These are phyloP conservation scores for Eimeria sp. DNA, from an alignment of 169 alveolate genomes.

Conservation along the genomic window DNA sequence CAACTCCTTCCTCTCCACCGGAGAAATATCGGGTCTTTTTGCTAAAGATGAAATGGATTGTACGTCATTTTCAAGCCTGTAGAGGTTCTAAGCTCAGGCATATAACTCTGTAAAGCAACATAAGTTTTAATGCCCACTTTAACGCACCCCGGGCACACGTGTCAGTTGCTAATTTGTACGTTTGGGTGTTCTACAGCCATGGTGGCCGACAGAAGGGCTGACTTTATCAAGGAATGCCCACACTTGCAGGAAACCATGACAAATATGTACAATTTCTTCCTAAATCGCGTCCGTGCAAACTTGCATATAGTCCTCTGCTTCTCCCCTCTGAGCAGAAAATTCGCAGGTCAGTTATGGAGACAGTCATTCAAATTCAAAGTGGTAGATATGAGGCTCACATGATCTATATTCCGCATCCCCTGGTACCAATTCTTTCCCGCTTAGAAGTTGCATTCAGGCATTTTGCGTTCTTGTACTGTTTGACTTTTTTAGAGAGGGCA, in stretches of 20 bases:
- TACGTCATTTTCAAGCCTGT: slow-evolving; percentile 30
- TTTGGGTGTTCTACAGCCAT: slow-evolving; percentile 16
- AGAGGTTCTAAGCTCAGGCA: not conserved
- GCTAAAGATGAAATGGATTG: slow-evolving; percentile 96
- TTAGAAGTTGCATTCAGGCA: not conserved
- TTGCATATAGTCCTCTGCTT: slow-evolving; percentile 97
- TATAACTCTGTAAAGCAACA: not conserved
- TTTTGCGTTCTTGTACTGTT: not conserved
- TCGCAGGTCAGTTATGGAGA: slow-evolving; percentile 87
- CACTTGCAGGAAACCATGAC: slow-evolving; percentile 74
- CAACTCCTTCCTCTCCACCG: slow-evolving; percentile 96
- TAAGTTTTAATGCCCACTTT: not conserved
- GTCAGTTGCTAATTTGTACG: not conserved
- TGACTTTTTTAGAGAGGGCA: slow-evolving; percentile 90
- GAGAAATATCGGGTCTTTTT: slow-evolving; percentile 98
- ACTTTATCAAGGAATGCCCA: slow-evolving; percentile 79
- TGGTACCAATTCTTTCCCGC: not conserved
- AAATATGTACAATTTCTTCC: slow-evolving; percentile 92
- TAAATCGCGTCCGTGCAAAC: slow-evolving; percentile 97
- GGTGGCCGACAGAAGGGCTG: slow-evolving; percentile 73
- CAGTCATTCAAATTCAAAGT: not conserved
- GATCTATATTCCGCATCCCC: not conserved
- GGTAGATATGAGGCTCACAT: not conserved
- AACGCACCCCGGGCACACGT: not conserved
- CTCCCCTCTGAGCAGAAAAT: slow-evolving; percentile 97